phyloP scores from a whole-genome alignment of 805 yeast species.

The Cyberlindnera mycetangii region DNA sequence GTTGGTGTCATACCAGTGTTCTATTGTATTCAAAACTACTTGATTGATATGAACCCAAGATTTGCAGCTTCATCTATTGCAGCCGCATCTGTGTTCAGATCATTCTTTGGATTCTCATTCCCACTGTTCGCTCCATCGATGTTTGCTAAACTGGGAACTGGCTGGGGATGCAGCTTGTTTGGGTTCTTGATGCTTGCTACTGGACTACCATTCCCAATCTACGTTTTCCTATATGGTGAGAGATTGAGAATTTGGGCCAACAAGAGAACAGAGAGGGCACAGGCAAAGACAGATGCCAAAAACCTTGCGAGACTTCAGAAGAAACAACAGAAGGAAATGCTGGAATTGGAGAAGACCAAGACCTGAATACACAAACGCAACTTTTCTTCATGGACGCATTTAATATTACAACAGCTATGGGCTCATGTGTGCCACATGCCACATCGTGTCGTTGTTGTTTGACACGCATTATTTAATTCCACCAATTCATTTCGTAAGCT shows the following conservation, averaged over 20 bases:
- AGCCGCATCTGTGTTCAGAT: conserved; percentile 65
- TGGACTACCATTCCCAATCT: conserved; percentile 67
- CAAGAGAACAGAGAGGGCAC: conserved; percentile 42
- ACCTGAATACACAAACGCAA: neutral
- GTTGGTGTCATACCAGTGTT: conserved; percentile 61
- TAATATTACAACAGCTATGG: no score
- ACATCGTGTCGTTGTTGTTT: no score
- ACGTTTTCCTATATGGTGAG: conserved; percentile 56
- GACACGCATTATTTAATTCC: no score
- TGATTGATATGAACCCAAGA: conserved; percentile 67
- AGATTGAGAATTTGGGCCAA: conserved; percentile 58
- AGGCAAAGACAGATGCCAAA: conserved; percentile 43
- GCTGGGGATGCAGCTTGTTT: conserved; percentile 69
- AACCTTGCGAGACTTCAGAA: conserved; percentile 35
- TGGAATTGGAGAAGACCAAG: conserved; percentile 1
- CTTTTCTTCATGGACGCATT: no score
- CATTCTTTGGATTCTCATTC: conserved; percentile 64
- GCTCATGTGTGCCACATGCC: no score
- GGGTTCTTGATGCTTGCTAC: conserved; percentile 53
- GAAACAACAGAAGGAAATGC: conserved; percentile 15
- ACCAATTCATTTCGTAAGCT: no score
- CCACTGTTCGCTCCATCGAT: conserved; percentile 62
- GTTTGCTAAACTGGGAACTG: conserved; percentile 57
- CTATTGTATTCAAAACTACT: conserved; percentile 62
- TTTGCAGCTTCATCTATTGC: conserved; percentile 69